Percentiles rank a stretch among this genome's conserved stretches.
Conservation (phyloP, 768 basidiomycete species). For the Termitomyces sp. region DNA sequence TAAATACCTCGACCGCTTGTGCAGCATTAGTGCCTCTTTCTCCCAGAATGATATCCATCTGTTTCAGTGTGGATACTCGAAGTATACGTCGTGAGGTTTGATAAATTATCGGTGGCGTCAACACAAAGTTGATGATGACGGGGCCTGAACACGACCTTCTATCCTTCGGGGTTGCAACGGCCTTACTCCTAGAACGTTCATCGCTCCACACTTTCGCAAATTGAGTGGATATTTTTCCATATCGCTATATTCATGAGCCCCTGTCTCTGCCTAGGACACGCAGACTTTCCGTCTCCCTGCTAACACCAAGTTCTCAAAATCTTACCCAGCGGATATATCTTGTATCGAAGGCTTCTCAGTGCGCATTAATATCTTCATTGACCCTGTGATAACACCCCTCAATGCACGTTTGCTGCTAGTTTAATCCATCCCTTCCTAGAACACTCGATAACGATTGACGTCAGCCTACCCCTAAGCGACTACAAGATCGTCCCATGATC, state of each 20-base stretch:
- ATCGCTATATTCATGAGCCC: not conserved
- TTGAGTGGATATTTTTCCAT: not conserved
- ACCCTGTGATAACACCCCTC: conserved; percentile 7
- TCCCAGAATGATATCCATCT: not conserved
- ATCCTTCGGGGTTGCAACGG: not conserved
- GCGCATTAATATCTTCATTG: conserved; percentile 5
- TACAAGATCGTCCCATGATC: not conserved
- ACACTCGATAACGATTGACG: not conserved
- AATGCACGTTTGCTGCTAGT: conserved; percentile 1
- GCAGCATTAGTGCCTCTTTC: not conserved
- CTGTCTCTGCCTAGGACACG: not conserved
- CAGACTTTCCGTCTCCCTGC: conserved; percentile 1
- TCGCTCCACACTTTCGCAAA: not conserved
- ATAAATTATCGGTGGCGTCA: not conserved
- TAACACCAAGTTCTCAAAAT: conserved; percentile 1
- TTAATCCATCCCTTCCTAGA: conserved; percentile 1
- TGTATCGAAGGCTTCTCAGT: conserved; percentile 8
- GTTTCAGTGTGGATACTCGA: not conserved
- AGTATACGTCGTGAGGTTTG: not conserved
- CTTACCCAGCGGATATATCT: conserved; percentile 3
- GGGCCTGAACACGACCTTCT: not conserved
- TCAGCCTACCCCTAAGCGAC: conserved; percentile 3
- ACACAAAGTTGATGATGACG: not conserved
- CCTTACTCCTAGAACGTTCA: not conserved
- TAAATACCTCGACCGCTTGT: not conserved